Conservation (phyloP, 306 rosid species). For the Herpetospermum pedunculosum region DNA sequence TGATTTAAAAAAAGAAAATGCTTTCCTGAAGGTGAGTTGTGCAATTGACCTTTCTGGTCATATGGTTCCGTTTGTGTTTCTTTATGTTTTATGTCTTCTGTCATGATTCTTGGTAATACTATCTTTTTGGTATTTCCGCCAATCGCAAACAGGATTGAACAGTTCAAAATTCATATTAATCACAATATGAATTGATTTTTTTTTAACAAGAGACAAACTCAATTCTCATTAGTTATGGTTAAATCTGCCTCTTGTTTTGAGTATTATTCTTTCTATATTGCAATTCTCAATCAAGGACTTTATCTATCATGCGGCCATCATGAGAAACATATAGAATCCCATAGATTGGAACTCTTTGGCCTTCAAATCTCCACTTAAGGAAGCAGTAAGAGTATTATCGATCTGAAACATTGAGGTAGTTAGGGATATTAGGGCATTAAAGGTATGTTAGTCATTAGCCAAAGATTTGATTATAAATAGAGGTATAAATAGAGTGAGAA, state of each 20-base stretch:
- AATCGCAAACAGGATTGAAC: not conserved
- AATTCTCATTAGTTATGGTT: too few relatives aligned
- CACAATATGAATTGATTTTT: too few relatives aligned
- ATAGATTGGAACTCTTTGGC: not conserved
- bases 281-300: not conserved
- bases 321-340: not conserved
- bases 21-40: conserved; percentile 47
- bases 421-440: too few relatives aligned
- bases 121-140: not conserved
- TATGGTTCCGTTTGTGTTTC: not conserved
- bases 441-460: too few relatives aligned
- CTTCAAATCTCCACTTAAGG: not conserved
- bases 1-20: conserved; percentile 70
- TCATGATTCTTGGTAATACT: not conserved
- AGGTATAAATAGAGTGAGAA: too few relatives aligned
- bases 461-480: too few relatives aligned
- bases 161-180: not conserved
- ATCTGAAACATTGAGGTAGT: too few relatives aligned
- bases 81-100: not conserved
- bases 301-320: not conserved
- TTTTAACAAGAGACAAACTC: too few relatives aligned
- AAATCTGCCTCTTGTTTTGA: too few relatives aligned
- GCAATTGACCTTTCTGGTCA: not conserved
- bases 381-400: too few relatives aligned
- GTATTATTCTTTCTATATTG: not conserved